Evolutionary conservation across 176 grass and related monocot species (phyloP).

Genomic region (Coix lacrymajobi): DNA sequence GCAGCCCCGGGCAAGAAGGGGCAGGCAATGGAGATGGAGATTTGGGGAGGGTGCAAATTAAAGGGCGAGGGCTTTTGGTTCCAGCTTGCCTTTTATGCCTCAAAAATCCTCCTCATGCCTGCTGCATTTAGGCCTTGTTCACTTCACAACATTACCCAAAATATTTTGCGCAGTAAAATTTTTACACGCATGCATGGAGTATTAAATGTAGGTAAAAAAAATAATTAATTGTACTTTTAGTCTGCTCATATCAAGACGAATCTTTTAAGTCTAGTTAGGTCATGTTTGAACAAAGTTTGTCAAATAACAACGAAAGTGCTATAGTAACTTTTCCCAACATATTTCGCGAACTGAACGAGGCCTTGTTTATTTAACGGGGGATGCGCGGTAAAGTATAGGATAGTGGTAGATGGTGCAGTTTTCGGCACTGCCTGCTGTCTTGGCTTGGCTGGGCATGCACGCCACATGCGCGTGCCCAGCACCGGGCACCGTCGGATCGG

Average conservation of each 20-base stretch:
- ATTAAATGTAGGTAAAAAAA: too few relatives aligned
- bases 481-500: neutral
- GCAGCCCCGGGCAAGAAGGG: neutral
- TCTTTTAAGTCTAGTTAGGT: too few relatives aligned
- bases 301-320: too few relatives aligned
- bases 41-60: constrained; percentile 71
- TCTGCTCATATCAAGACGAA: too few relatives aligned
- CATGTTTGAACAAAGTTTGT: too few relatives aligned
- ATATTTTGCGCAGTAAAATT: too few relatives aligned
- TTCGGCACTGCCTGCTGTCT: constrained; percentile 39
- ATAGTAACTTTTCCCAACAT: too few relatives aligned
- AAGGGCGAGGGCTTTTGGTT: constrained; percentile 44
- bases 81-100: constrained; percentile 29
- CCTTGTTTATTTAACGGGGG: constrained; percentile 25
- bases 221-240: too few relatives aligned
- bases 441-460: constrained; percentile 21
- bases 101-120: neutral
- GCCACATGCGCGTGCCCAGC: neutral
- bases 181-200: too few relatives aligned
- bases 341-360: too few relatives aligned
- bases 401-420: constrained; percentile 52
- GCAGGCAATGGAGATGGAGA: neutral
- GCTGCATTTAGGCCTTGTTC: constrained; percentile 39
- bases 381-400: constrained; percentile 43
- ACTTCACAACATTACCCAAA: too few relatives aligned